Base-by-base conservation (phyloP, 2,329 filamentous ascomycete species). In the Talaromyces sp. region DNA sequence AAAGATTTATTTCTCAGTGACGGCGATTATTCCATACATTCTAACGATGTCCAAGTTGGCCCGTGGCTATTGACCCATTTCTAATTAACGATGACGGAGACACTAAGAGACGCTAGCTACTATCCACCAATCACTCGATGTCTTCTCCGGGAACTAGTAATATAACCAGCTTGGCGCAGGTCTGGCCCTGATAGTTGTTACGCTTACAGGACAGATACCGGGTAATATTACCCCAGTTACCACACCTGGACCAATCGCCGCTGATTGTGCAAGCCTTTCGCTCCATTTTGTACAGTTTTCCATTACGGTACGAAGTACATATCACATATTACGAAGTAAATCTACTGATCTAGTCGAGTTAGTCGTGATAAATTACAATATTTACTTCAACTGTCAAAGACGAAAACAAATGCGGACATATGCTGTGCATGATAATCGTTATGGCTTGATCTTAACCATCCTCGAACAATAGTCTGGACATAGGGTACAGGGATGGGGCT, bases 181-280 rank as follows among this genome's bases (percentile, higher is more conserved):
- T 59, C 56, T 59, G 19, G 37, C 37, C 56, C 56, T 59, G 56
- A 58, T 14, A 35, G 56, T 43, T 43, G 56, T 16, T 27, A 39
- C 37, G 56, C n/a, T 59, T 43, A 59, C 56, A 31, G 4, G 4
- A 56, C n/a, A 33, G 33, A 56, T 37, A 39, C 52, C 52, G n/a
- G 52, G 52, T 37, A 37, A 56, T 19, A 37, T 14, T 56, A n/a
- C 5, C 13, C 31, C 50, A 19, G 22, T 6, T 10, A 19, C 31
- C 31, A 19, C 33, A 14, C 33, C 9, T 22, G 33, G n/a, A 8
- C 52, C 52, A 37, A 56, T 56, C 31, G 31, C 52, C 33, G 31
- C 33, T 14, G 7, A 37, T 2, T 56, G 52, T 56, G 52, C 33
- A 37, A 33, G 33, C 52, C n/a, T 37, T 54, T 35, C 31, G 50